Percentiles rank a stretch among this genome's conserved stretches.
phyloP scores from a whole-genome alignment of 1,139 yeast species.

The Diutina rugosa region DNA sequence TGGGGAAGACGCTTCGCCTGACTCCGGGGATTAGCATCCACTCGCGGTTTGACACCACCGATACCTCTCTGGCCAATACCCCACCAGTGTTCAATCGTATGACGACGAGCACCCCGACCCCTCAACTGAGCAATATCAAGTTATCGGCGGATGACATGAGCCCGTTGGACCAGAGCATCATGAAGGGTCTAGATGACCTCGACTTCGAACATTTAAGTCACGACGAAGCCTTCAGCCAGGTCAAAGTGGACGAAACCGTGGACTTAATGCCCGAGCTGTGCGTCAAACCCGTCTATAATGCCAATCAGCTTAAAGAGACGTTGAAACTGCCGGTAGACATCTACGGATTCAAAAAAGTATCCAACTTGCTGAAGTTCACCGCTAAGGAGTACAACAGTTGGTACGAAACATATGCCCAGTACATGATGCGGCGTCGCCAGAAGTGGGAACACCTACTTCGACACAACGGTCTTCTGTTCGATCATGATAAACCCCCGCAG shows the following conservation, averaged over 20 bases:
- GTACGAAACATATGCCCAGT: conserved; percentile 58
- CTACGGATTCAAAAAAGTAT: conserved; percentile 73
- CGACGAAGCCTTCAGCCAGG: neutral
- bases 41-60: neutral
- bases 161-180: neutral
- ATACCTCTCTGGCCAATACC: neutral
- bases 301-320: neutral
- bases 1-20: neutral
- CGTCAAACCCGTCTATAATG: neutral
- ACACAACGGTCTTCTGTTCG: conserved; percentile 48
- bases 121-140: neutral
- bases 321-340: conserved; percentile 32
- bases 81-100: neutral
- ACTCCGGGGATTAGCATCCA: neutral
- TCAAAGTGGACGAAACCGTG: neutral
- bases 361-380: conserved; percentile 31
- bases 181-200: neutral
- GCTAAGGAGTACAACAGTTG: conserved; percentile 55
- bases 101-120: neutral
- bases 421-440: conserved; percentile 46
- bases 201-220: neutral
- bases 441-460: conserved; percentile 65
- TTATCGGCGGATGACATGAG: neutral
- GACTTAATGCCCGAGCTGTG: neutral
- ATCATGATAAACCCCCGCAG: conserved; percentile 18